Percentiles rank a stretch among this genome's conserved stretches.
These are phyloP conservation scores for Saccharum officinarum DNA, from an alignment of 176 grass and related monocot species.

Conservation along the genomic window DNA sequence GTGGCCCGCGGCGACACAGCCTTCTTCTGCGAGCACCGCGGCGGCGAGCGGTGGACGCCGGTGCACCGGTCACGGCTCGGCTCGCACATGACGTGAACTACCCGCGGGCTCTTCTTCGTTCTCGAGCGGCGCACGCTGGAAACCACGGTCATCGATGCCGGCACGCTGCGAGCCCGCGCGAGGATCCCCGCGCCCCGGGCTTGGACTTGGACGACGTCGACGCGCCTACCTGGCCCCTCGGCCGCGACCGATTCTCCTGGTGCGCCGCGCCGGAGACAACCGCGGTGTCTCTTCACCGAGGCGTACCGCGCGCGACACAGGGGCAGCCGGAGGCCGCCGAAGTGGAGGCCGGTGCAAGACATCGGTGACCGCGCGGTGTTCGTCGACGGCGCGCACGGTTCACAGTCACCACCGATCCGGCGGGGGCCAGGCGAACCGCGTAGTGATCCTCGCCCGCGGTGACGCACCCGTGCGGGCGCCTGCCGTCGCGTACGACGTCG, in stretches of 20 bases:
- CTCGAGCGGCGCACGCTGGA: background rate
- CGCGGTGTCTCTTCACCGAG: background rate
- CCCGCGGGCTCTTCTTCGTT: slow-evolving; percentile 33
- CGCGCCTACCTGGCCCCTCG: background rate
- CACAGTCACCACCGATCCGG: slow-evolving; percentile 1
- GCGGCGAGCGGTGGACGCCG: slow-evolving; percentile 1
- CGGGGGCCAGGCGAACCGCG: background rate
- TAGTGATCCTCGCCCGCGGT: fast-evolving
- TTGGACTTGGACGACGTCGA: background rate
- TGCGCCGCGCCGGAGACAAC: background rate
- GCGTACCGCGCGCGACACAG: slow-evolving; percentile 5
- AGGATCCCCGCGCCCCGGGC: background rate
- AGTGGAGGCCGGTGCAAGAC: slow-evolving; percentile 11
- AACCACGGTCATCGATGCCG: slow-evolving; percentile 11
- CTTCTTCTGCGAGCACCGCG: slow-evolving; percentile 25
- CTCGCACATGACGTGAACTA: slow-evolving; percentile 33
- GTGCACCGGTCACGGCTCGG: slow-evolving; percentile 11
- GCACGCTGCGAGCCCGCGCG: background rate
- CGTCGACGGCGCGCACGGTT: slow-evolving; percentile 25
- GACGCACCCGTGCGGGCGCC: too few species aligned
- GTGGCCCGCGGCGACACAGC: slow-evolving; percentile 37
- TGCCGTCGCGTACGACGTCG: background rate
- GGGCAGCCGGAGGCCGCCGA: background rate
- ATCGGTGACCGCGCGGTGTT: slow-evolving; percentile 30
- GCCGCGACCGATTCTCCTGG: slow-evolving; percentile 11